Evolutionary conservation across 2,329 filamentous ascomycete genomes (phyloP), one percentile per base, ranked within the genome.

Genomic region (Epichloe coenophiala): DNA sequence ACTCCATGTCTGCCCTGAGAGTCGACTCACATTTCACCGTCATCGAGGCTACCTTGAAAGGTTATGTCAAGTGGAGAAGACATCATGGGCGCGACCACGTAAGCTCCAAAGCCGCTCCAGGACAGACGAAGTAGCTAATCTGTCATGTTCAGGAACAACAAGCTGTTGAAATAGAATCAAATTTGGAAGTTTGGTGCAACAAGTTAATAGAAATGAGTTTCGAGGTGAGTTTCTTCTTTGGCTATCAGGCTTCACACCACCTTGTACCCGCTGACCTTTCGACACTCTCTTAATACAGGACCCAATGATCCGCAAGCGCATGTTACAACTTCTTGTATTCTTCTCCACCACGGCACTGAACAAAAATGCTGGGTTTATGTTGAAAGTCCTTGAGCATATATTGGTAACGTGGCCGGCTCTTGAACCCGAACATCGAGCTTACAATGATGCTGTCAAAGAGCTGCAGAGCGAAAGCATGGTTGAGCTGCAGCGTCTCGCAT

Each of bases 1-100:
- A 79, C 53, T 86, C 85, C 0, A 75, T 81, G 58, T 74, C 83
- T n/a, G 78, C 85, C 2, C 74, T 98, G 50, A 81, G 81, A 31
- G 83, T 94, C 2, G 93, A 98, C 64, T 86, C 89, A 0, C 86
- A 95, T 57, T 91, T 91, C 58, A 88, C 88, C 0, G 85, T 95
- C 23, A 84, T 96, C 2, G 88, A 96, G 62, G 84, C 89, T 27
- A 85, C 88, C 1, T 70, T 97, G 33, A 95, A 90, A 63, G 93
- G 91, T 1, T 95, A 90, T 58, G 79, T 83, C 56, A 90, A 88
- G 63, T 95, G 88, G 87, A 76, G 74, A 56, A 60, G 58, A 52
- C 56, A 60, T 23, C 58, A 63, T 19, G 54, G 54, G 3, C 56
- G 57, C 31, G 61, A 64, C 49, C 57, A 62, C 48, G 65, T 69